Percentiles rank a stretch among this genome's conserved stretches.
Conservation (phyloP, 495 filamentous ascomycete genomes). For the Talaromyces thailandensis region DNA sequence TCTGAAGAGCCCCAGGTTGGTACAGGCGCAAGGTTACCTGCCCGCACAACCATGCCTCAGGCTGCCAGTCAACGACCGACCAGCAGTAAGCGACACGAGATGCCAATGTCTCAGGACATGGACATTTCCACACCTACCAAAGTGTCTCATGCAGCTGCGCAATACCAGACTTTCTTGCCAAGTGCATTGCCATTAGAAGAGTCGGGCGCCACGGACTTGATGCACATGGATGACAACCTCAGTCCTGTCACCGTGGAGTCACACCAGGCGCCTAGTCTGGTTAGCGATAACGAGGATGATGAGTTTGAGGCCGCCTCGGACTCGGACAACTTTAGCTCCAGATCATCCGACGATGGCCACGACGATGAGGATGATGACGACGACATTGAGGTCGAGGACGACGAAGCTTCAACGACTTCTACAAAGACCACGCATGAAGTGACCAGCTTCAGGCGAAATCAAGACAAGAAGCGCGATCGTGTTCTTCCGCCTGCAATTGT, state of each 20-base stretch:
- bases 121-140: constrained; percentile 25
- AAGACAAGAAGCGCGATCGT: constrained; percentile 36
- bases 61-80: constrained; percentile 39
- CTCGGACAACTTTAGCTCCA: constrained; percentile 24
- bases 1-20: constrained; percentile 10
- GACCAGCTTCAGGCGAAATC: constrained; percentile 26
- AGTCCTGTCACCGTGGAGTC: constrained; percentile 74
- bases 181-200: constrained; percentile 22
- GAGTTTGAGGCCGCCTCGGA: constrained; percentile 44
- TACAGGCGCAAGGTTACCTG: constrained; percentile 37
- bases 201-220: constrained; percentile 36
- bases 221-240: constrained; percentile 49
- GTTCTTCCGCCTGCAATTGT: constrained; percentile 34
- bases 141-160: constrained; percentile 22
- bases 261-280: constrained; percentile 73
- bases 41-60: constrained; percentile 48
- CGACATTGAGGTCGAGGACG: constrained; percentile 45
- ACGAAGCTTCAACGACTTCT: constrained; percentile 29
- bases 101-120: constrained; percentile 14
- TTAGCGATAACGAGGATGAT: constrained; percentile 82
- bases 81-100: constrained; percentile 46
- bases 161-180: constrained; percentile 16
- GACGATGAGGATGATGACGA: constrained; percentile 39
- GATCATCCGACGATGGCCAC: constrained; percentile 31
- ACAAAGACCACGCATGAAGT: constrained; percentile 29